Conservation (phyloP, 805 yeast species). For the Ascoidea rubescens region DNA sequence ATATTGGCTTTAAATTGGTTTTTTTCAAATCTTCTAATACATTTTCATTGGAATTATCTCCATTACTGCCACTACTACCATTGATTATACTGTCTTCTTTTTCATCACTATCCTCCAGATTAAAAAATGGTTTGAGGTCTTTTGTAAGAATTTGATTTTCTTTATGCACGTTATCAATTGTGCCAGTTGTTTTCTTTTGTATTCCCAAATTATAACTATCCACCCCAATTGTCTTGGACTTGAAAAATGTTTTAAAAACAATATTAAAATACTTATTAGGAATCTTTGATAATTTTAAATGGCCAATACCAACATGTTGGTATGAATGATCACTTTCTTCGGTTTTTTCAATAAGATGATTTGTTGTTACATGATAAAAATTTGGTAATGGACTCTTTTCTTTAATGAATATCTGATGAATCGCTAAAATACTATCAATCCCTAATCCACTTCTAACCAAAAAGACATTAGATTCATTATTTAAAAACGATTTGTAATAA, state of each 20-base stretch:
- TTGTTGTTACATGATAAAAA: constrained; percentile 61
- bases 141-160: neutral
- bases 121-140: neutral
- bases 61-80: constrained; percentile 4
- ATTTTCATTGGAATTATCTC: constrained; percentile 1
- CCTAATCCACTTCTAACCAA: constrained; percentile 90
- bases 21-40: constrained; percentile 18
- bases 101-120: constrained; percentile 2
- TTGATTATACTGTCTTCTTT: neutral
- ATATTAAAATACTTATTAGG: constrained; percentile 23
- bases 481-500: constrained; percentile 37
- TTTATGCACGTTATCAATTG: neutral
- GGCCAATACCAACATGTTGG: constrained; percentile 52
- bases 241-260: neutral
- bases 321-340: constrained; percentile 25
- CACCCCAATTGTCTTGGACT: neutral
- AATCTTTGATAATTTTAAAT: constrained; percentile 40
- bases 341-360: constrained; percentile 66
- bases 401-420: constrained; percentile 10
- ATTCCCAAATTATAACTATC: no score
- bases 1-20: constrained; percentile 17
- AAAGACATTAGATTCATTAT: constrained; percentile 41
- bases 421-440: constrained; percentile 40
- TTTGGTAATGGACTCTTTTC: constrained; percentile 43
- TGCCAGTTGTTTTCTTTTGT: neutral